Conservation (phyloP, 2,329 filamentous ascomycete genomes). For the Apiospora saccharicola region DNA sequence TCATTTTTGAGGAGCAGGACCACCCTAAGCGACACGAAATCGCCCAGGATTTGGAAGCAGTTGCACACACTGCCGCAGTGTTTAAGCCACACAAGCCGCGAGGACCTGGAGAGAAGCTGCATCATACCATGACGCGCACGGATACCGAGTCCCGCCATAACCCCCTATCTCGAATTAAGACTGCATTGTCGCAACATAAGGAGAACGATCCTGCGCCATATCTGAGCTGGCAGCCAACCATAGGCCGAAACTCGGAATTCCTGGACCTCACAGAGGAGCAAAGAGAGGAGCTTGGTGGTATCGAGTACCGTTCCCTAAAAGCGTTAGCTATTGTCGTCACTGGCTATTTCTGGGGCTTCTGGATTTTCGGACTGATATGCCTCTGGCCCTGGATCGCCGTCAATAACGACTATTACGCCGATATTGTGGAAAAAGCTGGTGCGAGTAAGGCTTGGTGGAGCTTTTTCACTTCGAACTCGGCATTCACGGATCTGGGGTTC, state of each 20-base stretch:
- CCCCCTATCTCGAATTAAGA: conserved; percentile 63
- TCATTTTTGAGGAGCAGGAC: conserved; percentile 72
- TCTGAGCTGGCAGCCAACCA: conserved; percentile 90
- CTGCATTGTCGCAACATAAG: conserved; percentile 61
- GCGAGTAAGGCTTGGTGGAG: conserved; percentile 86
- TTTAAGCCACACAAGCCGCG: conserved; percentile 55
- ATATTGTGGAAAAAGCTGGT: conserved; percentile 67
- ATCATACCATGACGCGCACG: conserved; percentile 42
- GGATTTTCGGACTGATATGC: conserved; percentile 75
- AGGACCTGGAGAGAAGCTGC: conserved; percentile 46
- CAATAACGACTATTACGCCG: conserved; percentile 65
- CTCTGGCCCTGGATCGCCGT: conserved; percentile 82
- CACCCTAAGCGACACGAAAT: conserved; percentile 48
- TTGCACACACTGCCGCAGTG: conserved; percentile 47
- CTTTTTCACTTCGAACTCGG: conserved; percentile 85
- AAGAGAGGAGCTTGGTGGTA: conserved; percentile 92
- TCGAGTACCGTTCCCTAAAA: conserved; percentile 93
- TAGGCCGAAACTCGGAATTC: conserved; percentile 93
- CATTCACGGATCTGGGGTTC: conserved; percentile 95
- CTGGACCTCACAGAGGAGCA: conserved; percentile 88
- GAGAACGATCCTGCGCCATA: conserved; percentile 76
- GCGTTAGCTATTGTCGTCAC: conserved; percentile 81
- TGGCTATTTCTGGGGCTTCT: conserved; percentile 84
- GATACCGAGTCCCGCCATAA: conserved; percentile 38
- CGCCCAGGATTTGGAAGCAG: conserved; percentile 51